Base-by-base conservation (phyloP, 2,329 filamentous ascomycete species). In the Fusarium sp. region DNA sequence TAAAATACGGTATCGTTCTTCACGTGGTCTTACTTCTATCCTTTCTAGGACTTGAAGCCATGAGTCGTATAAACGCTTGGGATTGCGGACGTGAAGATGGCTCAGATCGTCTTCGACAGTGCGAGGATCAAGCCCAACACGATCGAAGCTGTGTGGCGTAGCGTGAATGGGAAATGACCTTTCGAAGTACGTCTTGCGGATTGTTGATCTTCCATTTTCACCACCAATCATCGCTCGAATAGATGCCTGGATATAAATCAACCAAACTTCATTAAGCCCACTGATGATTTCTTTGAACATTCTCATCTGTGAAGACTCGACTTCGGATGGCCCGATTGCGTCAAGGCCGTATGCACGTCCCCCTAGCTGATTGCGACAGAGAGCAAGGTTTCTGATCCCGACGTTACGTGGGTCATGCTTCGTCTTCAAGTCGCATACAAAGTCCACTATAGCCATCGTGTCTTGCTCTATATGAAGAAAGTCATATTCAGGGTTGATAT, bases 401-500 rank as follows among this genome's bases (percentile, higher is more conserved):
- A 60, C 3, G 7, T n/a, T 19, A 3, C 27, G 57, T 7, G 57
- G 37, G 41, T 60, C 37, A 33, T 55, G 14, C 8, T 25, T 19
- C 1, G 2, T 14, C 10, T 60, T 55, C 5, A 60, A 9, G 1
- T 60, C 38, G 10, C 18, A 19, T 0, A 60, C 7, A 27, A 55
- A 42, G 2, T 42, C 57, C 2, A 41, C 9, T 4, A 35, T 29
- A 1, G 16, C n/a, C 37, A 42, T 33, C 4, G 18, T n/a, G 27
- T 19, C 35, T 27, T 54, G 27, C n/a, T n/a, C 1, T 18, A 60
- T n/a, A 10, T 54, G 27, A 7, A 60, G 18, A 21, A 60, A 54
- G 18, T 41, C 46, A 18, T 41, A 60, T 27, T 60, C 57, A 10
- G 57, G 57, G n/a, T 54, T 60, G 27, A 54, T 54, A 7, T 41